phyloP scores from a whole-genome alignment of 352 stramenopile genomes.

The Pythium vanterpoolii region DNA sequence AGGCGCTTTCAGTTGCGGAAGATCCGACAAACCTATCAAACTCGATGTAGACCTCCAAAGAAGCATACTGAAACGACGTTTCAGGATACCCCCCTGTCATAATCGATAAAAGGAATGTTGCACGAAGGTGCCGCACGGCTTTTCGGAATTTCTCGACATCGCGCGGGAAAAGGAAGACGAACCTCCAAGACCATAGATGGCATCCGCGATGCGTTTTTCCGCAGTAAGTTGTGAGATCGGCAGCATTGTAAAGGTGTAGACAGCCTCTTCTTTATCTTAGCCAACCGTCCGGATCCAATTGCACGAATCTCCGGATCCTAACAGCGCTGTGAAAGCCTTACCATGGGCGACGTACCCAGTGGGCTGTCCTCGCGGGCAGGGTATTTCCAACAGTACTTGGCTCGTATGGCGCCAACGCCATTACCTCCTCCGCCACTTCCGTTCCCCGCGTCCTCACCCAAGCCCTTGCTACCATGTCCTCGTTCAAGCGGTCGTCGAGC shows the following conservation, averaged over 20 bases:
- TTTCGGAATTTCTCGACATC: neutral
- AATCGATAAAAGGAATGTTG: neutral
- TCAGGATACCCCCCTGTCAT: constrained; percentile 11
- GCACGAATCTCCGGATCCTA: neutral
- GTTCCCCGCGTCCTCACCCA: constrained; percentile 2
- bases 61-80: constrained; percentile 22
- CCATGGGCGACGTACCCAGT: constrained; percentile 12
- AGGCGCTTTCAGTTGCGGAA: neutral
- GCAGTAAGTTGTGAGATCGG: neutral
- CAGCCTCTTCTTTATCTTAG: neutral
- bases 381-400: constrained; percentile 29
- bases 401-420: constrained; percentile 24
- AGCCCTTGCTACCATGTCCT: neutral
- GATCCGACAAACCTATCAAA: neutral
- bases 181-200: neutral
- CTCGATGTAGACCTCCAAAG: constrained; percentile 7
- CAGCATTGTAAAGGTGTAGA: neutral
- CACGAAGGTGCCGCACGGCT: constrained; percentile 3
- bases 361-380: constrained; percentile 7
- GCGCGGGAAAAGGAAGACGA: neutral
- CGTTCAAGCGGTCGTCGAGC: neutral
- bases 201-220: neutral
- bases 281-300: neutral
- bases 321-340: neutral
- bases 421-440: constrained; percentile 18